phyloP scores from a whole-genome alignment of 1,284 basidiomycete species.

The Pascua sp. region DNA sequence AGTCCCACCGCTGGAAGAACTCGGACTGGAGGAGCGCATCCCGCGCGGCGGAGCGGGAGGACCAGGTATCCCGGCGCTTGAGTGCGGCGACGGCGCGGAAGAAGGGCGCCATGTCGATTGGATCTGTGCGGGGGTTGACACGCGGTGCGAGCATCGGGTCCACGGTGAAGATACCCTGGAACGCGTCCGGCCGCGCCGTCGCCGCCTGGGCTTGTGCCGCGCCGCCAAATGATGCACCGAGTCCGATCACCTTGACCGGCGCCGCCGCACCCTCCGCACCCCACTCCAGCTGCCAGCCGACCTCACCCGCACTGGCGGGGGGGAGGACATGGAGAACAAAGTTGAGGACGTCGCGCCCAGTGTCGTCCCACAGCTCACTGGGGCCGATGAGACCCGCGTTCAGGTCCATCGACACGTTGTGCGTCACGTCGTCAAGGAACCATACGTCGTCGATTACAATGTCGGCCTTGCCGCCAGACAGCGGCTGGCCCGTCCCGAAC shows the following conservation, averaged over 20 bases:
- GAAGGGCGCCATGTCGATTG: not conserved
- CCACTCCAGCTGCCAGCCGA: conserved; percentile 9
- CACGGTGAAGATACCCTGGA: conserved; percentile 55
- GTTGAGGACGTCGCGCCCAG: conserved; percentile 43
- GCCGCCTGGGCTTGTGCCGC: conserved; percentile 4
- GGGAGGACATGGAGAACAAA: conserved; percentile 53
- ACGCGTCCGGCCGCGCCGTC: conserved; percentile 3
- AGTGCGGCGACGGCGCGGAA: conserved; percentile 7
- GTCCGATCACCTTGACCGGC: conserved; percentile 1
- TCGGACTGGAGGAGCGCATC: not conserved
- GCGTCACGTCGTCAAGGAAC: conserved; percentile 70
- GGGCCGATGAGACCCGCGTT: conserved; percentile 58
- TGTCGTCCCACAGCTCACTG: conserved; percentile 41
- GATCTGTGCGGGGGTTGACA: not conserved
- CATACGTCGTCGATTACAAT: conserved; percentile 66
- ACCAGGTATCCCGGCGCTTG: conserved; percentile 12
- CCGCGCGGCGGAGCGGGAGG: conserved; percentile 2
- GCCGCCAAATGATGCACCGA: conserved; percentile 72
- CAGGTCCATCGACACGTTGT: conserved; percentile 67
- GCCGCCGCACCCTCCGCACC: conserved; percentile 3
- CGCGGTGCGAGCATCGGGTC: conserved; percentile 51
- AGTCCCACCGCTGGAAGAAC: conserved; percentile 9
- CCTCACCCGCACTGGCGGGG: not conserved
- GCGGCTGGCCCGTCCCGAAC: conserved; percentile 7
- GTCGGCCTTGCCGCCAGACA: not conserved